Percentiles rank a stretch among this genome's conserved stretches.
phyloP scores from a whole-genome alignment of 495 filamentous ascomycete species.

The Penicillium taxi region DNA sequence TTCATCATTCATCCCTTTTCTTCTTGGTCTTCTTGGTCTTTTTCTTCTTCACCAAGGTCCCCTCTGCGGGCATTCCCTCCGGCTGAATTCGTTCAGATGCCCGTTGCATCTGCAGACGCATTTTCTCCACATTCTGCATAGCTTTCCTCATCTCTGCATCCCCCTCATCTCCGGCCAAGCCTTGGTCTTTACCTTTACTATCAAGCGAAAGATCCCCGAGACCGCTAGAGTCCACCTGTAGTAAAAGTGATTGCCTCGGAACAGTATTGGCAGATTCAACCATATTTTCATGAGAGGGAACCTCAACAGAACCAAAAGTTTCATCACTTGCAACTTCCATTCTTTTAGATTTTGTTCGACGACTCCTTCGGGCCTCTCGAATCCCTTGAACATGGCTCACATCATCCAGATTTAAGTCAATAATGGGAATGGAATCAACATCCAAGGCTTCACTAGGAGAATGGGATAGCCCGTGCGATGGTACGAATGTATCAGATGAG shows the following conservation, averaged over 20 bases:
- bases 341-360: conserved; percentile 28
- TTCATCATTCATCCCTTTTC: conserved; percentile 4
- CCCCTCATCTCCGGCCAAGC: conserved; percentile 33
- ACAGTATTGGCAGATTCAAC: too few relatives aligned
- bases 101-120: conserved; percentile 85
- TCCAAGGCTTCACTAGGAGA: conserved; percentile 71
- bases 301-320: conserved; percentile 25
- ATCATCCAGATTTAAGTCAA: conserved; percentile 71
- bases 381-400: conserved; percentile 6
- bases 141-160: conserved; percentile 80
- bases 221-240: conserved; percentile 79
- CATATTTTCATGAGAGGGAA: too few relatives aligned
- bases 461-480: conserved; percentile 61
- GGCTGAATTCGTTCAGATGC: conserved; percentile 73
- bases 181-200: conserved; percentile 14
- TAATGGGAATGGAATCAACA: conserved; percentile 89
- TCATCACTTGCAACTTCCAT: conserved; percentile 59
- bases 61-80: conserved; percentile 61
- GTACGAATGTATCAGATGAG: conserved; percentile 51
- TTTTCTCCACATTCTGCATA: conserved; percentile 74
- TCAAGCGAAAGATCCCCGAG: conserved; percentile 59
- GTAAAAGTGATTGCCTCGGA: conserved; percentile 48
- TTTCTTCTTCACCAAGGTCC: conserved; percentile 71
- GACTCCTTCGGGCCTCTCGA: conserved; percentile 14
- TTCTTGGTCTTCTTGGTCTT: conserved; percentile 37